phyloP scores from a whole-genome alignment of 192 early-diverging fungal species.

The Phycomyces blakesleeanus region DNA sequence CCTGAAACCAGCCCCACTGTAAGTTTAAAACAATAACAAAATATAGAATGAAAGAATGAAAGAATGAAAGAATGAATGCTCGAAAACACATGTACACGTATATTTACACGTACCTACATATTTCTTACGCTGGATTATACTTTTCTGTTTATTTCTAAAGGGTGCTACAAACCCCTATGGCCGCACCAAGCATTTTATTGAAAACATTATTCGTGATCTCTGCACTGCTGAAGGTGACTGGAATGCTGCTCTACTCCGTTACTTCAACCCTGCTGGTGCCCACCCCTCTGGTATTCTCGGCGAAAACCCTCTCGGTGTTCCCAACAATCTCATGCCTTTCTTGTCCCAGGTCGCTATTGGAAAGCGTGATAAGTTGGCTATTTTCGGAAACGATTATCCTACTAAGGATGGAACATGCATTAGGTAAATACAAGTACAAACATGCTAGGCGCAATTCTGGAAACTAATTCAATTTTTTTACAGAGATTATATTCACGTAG shows the following conservation, averaged over 20 bases:
- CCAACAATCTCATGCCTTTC: conserved; percentile 94
- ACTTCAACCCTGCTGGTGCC: conserved; percentile 97
- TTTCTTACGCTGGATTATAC: not conserved
- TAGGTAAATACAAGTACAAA: conserved; percentile 15
- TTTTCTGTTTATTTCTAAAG: no score
- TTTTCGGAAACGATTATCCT: conserved; percentile 92
- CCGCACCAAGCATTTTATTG: conserved; percentile 87
- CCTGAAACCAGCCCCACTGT: conserved; percentile 59
- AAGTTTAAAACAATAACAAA: no score
- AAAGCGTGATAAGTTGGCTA: conserved; percentile 73
- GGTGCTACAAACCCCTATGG: conserved; percentile 89
- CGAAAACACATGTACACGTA: not conserved
- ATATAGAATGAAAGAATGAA: not conserved
- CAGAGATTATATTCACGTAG: conserved; percentile 95
- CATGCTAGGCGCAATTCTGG: not conserved
- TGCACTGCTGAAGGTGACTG: conserved; percentile 52
- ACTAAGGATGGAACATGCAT: conserved; percentile 93
- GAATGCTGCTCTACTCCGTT: conserved; percentile 75
- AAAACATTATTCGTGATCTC: conserved; percentile 75
- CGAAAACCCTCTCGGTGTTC: conserved; percentile 82
- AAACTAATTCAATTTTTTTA: not conserved
- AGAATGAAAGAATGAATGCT: not conserved
- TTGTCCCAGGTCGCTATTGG: conserved; percentile 88
- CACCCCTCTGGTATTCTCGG: conserved; percentile 89
- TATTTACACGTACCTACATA: not conserved